These are phyloP conservation scores for Nemania serpens DNA, from an alignment of 2,329 filamentous ascomycete species.

Conservation along the genomic window DNA sequence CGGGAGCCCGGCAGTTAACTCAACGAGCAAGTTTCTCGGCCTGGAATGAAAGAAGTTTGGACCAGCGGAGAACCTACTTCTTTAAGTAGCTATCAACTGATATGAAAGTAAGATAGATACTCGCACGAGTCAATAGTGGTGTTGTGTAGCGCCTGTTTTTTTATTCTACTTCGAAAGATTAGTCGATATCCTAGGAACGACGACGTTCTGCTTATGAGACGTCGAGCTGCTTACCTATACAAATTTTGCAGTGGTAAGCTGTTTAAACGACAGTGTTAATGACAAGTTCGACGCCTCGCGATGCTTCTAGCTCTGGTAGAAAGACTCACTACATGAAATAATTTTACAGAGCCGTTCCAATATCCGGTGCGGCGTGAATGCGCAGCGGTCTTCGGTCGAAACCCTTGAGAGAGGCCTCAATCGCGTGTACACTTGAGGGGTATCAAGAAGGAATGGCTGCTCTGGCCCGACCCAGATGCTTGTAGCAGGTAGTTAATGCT, in stretches of 20 bases:
- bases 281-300: neutral
- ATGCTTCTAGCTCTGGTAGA: neutral
- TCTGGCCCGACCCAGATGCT: neutral
- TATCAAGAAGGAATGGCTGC: neutral
- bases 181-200: neutral
- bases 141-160: neutral
- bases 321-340: neutral
- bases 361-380: neutral
- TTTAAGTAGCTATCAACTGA: neutral
- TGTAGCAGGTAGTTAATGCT: neutral
- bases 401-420: neutral
- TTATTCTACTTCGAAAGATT: neutral
- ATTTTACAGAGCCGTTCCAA: neutral
- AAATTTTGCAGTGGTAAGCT: neutral
- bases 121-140: neutral
- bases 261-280: too few species aligned
- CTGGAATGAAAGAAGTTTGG: neutral
- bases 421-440: neutral
- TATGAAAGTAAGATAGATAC: neutral
- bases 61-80: neutral
- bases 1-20: constrained; percentile 12
- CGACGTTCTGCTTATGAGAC: neutral
- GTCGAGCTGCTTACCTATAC: neutral
- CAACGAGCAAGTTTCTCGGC: neutral
- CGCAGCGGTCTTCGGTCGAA: neutral